Evolutionary conservation across 768 basidiomycete species (phyloP).

Genomic region (Collybiopsis confluens): DNA sequence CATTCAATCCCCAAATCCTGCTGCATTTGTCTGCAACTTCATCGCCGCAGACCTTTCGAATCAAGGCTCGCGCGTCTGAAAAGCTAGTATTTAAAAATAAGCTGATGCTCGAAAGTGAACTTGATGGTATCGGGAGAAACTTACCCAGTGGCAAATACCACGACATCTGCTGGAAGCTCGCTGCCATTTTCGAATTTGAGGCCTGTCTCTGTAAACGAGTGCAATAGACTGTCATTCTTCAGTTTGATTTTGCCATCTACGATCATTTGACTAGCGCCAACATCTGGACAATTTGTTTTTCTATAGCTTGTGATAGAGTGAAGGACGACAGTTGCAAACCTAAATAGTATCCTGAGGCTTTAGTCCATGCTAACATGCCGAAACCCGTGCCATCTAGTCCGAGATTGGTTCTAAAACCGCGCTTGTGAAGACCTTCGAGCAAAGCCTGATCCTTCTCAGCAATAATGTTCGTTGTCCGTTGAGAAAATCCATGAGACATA

Average conservation of each 20-base stretch:
- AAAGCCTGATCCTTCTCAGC: constrained; percentile 41
- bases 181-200: constrained; percentile 47
- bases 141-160: constrained; percentile 59
- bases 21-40: constrained; percentile 42
- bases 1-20: constrained; percentile 56
- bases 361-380: constrained; percentile 27
- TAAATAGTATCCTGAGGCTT: constrained; percentile 52
- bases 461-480: constrained; percentile 30
- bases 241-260: constrained; percentile 69
- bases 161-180: constrained; percentile 48
- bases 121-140: constrained; percentile 8
- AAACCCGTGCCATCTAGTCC: constrained; percentile 43
- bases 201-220: constrained; percentile 38
- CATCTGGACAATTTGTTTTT: constrained; percentile 29
- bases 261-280: constrained; percentile 57
- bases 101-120: neutral
- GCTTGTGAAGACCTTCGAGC: constrained; percentile 40
- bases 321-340: constrained; percentile 27
- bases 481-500: constrained; percentile 15
- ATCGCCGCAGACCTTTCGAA: constrained; percentile 42
- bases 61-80: constrained; percentile 33
- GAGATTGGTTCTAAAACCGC: constrained; percentile 42
- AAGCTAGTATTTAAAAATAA: constrained; percentile 28
- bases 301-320: neutral
- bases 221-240: constrained; percentile 54